Base-by-base conservation (phyloP, 2,329 filamentous ascomycete species). In the Cladosporium austrohemisphaericum region DNA sequence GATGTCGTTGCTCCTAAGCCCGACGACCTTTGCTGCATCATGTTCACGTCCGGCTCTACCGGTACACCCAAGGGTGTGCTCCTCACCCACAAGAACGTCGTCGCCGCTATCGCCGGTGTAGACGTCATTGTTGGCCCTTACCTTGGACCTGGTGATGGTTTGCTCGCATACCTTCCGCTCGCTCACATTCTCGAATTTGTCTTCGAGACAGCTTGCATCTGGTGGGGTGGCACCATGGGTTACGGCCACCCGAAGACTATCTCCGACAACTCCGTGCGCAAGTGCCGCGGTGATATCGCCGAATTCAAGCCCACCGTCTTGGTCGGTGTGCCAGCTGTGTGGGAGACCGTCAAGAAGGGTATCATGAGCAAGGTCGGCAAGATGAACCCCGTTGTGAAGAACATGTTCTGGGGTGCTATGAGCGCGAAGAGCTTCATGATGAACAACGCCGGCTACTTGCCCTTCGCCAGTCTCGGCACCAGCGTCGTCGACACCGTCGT, bases 151-250 rank as follows among this genome's bases (percentile, higher is more conserved):
- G 81, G 79, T 37, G 93, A 98, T 60, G 79, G 80, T 37, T 76
- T 97, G 35, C 79, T 98, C 37, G 89, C 91, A 18, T 98, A 97
- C 69, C 81, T 98, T 11, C 93, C 93, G 1, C 83, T 95, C 46
- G 91, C 93, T 2, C 93, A 98, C 66, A 97, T 97, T 62, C 83
- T 98, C 61, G 93, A 98, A 70, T 93, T 95, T 69, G 86, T 92
- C 52, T 88, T 98, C 57, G 93, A 98, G 72, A 96, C 95, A 67
- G 76, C 92, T 6, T 88, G 86, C 51, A 71, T 98, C 53, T 93
- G 84, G 71, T 88, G 92, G 76, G 93, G 93, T 59, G 91, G 85
- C 59, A 91, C 86, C 25, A 84, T 98, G 74, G 93, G 93, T 51
- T 97, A 97, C 68, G 93, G 92, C 53, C 92, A 88, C 66, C 85